phyloP scores from a whole-genome alignment of 257 asterid genomes.

The Gentiana straminea region DNA sequence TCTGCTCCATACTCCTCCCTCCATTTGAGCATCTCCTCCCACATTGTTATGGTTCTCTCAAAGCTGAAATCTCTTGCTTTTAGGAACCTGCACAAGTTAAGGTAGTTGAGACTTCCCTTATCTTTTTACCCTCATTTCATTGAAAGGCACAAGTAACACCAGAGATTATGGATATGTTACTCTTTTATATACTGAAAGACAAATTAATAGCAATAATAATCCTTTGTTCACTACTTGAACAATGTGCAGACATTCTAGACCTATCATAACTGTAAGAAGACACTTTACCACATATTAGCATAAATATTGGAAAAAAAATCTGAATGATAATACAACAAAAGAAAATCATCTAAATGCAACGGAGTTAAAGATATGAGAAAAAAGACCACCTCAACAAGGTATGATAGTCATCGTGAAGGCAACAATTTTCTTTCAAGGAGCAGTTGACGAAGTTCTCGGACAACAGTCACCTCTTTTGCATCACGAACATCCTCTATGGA shows the following conservation, averaged over 20 bases:
- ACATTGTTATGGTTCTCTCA: conserved; percentile 62
- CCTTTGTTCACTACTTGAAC: neutral
- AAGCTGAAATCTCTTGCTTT: conserved; percentile 77
- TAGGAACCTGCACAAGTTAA: conserved; percentile 44
- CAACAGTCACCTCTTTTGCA: conserved; percentile 76
- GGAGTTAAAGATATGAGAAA: neutral
- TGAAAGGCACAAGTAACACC: neutral
- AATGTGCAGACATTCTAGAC: neutral
- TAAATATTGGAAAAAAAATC: neutral
- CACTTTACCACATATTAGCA: neutral
- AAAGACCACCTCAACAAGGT: conserved; percentile 58
- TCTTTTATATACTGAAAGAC: neutral
- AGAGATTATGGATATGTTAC: neutral
- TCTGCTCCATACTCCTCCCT: conserved; percentile 78
- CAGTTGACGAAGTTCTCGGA: conserved; percentile 57
- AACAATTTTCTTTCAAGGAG: conserved; percentile 58
- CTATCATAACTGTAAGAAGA: neutral
- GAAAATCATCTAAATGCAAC: neutral
- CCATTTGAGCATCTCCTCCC: conserved; percentile 98
- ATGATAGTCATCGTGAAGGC: conserved; percentile 88
- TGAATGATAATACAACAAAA: neutral
- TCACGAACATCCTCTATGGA: conserved; percentile 77
- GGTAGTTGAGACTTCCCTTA: neutral
- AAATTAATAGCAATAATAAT: neutral
- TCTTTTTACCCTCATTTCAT: too few relatives aligned